phyloP scores from a whole-genome alignment of 805 yeast genomes.

The Yarrowia hollandica region DNA sequence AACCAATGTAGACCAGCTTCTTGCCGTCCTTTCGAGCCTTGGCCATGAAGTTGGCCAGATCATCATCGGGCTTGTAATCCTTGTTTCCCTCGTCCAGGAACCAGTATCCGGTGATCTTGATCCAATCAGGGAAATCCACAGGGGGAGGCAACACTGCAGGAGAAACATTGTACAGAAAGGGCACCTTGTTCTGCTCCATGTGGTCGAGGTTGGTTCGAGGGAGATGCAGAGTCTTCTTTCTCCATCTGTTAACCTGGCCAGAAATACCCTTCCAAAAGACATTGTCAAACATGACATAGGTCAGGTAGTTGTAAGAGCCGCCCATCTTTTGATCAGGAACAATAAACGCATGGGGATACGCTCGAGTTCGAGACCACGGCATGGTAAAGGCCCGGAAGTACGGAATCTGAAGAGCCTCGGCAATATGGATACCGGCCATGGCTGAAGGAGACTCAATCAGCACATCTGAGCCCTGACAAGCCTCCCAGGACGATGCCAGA shows the following conservation, averaged over 20 bases:
- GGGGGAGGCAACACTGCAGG: conserved; percentile 90
- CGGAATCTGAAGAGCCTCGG: conserved; percentile 86
- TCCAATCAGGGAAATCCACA: conserved; percentile 92
- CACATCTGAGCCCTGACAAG: conserved; percentile 78
- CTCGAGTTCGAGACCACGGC: conserved; percentile 97
- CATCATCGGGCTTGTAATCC: conserved; percentile 60
- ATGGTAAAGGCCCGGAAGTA: conserved; percentile 94
- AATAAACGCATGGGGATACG: conserved; percentile 94
- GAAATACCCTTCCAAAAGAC: conserved; percentile 92
- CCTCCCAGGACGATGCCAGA: conserved; percentile 74
- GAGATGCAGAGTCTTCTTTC: conserved; percentile 63
- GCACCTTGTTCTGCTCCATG: conserved; percentile 76
- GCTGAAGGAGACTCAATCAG: conserved; percentile 95
- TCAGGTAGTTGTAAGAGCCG: conserved; percentile 87
- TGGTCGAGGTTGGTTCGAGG: conserved; percentile 68
- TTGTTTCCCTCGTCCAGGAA: conserved; percentile 66
- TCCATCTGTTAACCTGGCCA: conserved; percentile 84
- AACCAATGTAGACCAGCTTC: conserved; percentile 86
- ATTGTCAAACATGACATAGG: conserved; percentile 90
- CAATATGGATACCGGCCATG: conserved; percentile 93
- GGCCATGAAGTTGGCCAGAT: conserved; percentile 57
- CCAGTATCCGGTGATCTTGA: conserved; percentile 96
- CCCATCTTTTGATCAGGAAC: conserved; percentile 93
- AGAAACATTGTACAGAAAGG: conserved; percentile 85
- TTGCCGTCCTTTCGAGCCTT: conserved; percentile 60